Percentiles rank a stretch among this genome's conserved stretches.
These are phyloP conservation scores for Cutaneotrichosporon mucoides DNA, from an alignment of 1,284 basidiomycete genomes.

Conservation along the genomic window DNA sequence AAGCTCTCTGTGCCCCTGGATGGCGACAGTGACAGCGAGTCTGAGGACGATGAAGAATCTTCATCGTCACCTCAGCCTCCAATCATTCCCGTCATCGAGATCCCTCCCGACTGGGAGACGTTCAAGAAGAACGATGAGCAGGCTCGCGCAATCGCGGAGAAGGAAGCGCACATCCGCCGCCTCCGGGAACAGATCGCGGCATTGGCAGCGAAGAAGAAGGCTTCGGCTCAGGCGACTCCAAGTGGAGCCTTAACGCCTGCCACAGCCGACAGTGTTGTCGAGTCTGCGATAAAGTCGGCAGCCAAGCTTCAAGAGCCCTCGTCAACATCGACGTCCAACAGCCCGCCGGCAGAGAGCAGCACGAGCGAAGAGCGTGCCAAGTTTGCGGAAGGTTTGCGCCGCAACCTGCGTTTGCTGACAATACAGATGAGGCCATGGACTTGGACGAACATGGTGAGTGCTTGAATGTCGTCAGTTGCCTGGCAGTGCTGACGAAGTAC, in stretches of 20 bases:
- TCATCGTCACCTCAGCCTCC: not conserved
- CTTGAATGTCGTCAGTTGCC: too few species aligned
- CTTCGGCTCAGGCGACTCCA: not conserved
- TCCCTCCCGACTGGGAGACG: slow-evolving; percentile 9
- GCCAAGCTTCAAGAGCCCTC: not conserved
- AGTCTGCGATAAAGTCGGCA: not conserved
- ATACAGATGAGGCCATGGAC: not conserved
- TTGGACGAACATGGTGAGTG: not conserved
- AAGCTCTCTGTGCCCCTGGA: slow-evolving; percentile 29
- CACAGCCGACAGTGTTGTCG: not conserved
- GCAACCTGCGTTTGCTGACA: not conserved
- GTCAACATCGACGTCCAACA: not conserved
- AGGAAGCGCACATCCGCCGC: slow-evolving; percentile 32
- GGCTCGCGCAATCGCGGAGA: slow-evolving; percentile 25
- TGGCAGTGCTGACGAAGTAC: not conserved
- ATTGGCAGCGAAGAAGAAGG: slow-evolving; percentile 20
- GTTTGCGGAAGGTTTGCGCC: not conserved
- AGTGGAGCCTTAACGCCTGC: slow-evolving; percentile 10
- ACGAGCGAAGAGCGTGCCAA: not conserved
- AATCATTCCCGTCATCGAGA: slow-evolving; percentile 11
- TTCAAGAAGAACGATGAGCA: slow-evolving; percentile 4
- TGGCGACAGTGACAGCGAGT: slow-evolving; percentile 23
- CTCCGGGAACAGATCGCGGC: slow-evolving; percentile 38
- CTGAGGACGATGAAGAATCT: slow-evolving; percentile 18
- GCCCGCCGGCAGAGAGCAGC: not conserved